Conservation (phyloP, 2,329 filamentous ascomycete genomes). For the Fonsecaea erecta region DNA sequence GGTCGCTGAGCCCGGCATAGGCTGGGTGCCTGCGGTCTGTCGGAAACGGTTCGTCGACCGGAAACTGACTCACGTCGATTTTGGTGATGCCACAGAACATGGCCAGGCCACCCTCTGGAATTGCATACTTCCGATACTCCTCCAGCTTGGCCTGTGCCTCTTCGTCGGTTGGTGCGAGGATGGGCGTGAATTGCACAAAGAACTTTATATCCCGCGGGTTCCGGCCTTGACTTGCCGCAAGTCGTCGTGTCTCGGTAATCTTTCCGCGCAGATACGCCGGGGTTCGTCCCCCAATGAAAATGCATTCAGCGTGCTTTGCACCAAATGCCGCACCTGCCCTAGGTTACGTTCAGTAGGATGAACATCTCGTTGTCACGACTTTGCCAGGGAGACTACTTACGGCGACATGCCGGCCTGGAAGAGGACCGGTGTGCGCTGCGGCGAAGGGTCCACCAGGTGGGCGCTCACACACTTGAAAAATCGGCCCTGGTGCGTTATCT, state of each 20-base stretch:
- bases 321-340: constrained; percentile 61
- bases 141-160: constrained; percentile 59
- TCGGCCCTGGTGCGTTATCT: constrained; percentile 64
- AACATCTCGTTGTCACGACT: no score
- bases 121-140: constrained; percentile 57
- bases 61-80: constrained; percentile 14
- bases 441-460: constrained; percentile 50
- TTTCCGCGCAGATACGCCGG: constrained; percentile 61
- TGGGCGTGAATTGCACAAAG: constrained; percentile 56
- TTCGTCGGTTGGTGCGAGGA: constrained; percentile 55
- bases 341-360: no score
- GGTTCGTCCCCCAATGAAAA: constrained; percentile 63
- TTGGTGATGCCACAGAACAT: constrained; percentile 51
- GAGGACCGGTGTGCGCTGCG: constrained; percentile 61
- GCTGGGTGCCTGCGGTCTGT: background rate
- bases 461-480: constrained; percentile 43
- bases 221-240: constrained; percentile 57
- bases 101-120: constrained; percentile 60
- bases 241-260: constrained; percentile 56
- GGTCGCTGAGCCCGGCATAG: constrained; percentile 33
- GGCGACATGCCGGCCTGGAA: constrained; percentile 63
- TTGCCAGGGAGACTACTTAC: constrained; percentile 39
- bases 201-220: constrained; percentile 63
- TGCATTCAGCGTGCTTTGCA: constrained; percentile 62
- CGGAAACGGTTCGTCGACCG: constrained; percentile 11